Evolutionary conservation across 306 rosid species (phyloP).

Genomic region (Argentina anserina): DNA sequence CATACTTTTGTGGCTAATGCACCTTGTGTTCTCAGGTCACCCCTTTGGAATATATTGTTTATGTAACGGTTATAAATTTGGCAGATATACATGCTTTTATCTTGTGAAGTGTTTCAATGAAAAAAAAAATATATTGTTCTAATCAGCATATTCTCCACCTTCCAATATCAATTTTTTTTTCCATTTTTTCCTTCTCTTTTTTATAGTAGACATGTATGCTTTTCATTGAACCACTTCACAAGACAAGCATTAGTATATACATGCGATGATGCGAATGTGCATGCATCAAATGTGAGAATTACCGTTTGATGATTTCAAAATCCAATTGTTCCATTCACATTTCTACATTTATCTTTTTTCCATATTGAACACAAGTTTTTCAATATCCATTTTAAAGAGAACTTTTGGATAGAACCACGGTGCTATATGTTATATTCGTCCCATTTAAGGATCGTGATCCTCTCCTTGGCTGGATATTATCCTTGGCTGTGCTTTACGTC

Average conservation of each 20-base stretch:
- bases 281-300: no score
- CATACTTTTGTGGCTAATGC: background rate
- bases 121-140: background rate
- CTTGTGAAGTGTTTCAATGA: background rate
- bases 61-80: background rate
- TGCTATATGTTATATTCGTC: no score
- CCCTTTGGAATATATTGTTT: conserved; percentile 30
- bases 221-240: background rate
- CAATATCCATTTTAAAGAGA: no score
- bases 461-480: background rate
- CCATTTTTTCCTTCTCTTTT: no score
- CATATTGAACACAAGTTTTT: no score
- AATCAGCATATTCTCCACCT: background rate
- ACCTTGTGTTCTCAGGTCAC: conserved; percentile 45
- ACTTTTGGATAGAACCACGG: background rate
- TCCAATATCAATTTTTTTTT: background rate
- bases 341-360: background rate
- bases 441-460: background rate
- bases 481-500: background rate
- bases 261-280: background rate
- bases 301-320: background rate
- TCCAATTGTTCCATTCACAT: background rate
- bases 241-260: background rate
- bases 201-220: background rate
- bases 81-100: background rate